Evolutionary conservation across 2,329 filamentous ascomycete genomes (phyloP).

Genomic region (Trichoderma atrobrunneum): DNA sequence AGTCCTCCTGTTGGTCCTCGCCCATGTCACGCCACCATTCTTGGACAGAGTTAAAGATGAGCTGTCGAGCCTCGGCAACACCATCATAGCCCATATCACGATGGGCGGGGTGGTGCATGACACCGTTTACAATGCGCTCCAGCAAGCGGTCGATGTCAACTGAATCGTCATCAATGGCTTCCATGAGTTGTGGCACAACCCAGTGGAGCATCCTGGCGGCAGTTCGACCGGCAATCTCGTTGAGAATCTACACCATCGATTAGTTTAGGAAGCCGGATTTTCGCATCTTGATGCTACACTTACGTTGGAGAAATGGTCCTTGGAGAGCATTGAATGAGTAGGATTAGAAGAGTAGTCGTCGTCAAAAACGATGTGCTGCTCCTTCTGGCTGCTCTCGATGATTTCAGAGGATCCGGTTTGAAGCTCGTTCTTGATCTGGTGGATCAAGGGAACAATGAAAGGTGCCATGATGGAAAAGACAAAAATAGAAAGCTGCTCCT

Average conservation of each 20-base stretch:
- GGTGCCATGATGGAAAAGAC: conserved; percentile 90
- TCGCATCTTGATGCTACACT: conserved; percentile 25
- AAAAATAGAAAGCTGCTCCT: conserved; percentile 84
- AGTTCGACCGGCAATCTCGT: conserved; percentile 81
- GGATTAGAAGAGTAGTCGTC: conserved; percentile 76
- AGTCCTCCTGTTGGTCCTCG: conserved; percentile 60
- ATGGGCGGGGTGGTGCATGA: conserved; percentile 86
- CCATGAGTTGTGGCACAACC: conserved; percentile 85
- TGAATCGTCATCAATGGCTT: conserved; percentile 77
- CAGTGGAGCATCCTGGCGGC: conserved; percentile 77
- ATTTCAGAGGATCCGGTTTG: conserved; percentile 82
- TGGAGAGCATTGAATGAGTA: conserved; percentile 93
- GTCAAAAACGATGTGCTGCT: conserved; percentile 84
- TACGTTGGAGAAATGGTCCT: conserved; percentile 89
- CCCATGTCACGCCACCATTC: conserved; percentile 76
- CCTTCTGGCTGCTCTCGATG: conserved; percentile 76
- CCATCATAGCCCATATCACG: conserved; percentile 68
- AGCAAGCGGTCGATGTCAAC: conserved; percentile 68
- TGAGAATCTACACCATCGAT: conserved; percentile 56
- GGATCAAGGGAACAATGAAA: conserved; percentile 80
- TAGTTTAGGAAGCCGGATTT: not conserved
- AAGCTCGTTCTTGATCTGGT: conserved; percentile 83
- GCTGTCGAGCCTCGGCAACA: conserved; percentile 64
- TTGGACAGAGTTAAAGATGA: conserved; percentile 78
- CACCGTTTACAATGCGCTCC: conserved; percentile 73